Base-by-base conservation (phyloP, 352 stramenopile species). In the Phytophthora crassamura region DNA sequence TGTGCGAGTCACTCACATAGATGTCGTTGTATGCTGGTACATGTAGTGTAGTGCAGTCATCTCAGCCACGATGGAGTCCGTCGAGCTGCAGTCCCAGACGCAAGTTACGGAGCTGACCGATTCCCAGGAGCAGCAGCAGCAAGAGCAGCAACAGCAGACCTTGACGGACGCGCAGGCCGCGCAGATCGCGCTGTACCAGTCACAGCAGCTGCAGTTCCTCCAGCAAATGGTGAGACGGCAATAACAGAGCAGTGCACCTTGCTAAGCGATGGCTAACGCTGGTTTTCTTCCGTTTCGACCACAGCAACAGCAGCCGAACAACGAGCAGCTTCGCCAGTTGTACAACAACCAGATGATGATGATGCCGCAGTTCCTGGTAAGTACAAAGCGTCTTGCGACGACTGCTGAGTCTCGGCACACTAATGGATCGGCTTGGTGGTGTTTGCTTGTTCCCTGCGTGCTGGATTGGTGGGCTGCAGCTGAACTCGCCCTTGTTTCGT, bases 331-430 rank as follows among this genome's bases (percentile, higher is more conserved):
- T 14, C 82, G 81, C 28, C 75, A 84, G 33, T 77, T 93, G 48
- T 93, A 91, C 72, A 84, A 74, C 54, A 80, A 64, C 64, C 77
- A 85, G 48, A 87, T 92, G 56, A 88, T 91, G 78, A 91, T 94
- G 76, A 87, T 92, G 60, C 85, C 85, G 38, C 85, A 82, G 52
- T 89, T 91, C 59, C 87, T 94, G 86, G 85, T 93, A 76, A 34
- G 72, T 58, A 15, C 18, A 50, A 32, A 32, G 36, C 32, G n/a
- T 61, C n/a, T 39, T 66, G 28, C 6, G 40, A 14, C 18, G 36
- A 38, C 42, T 32, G 14, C 45, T 47, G 36, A 34, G 43, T 53
- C 30, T 51, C 46, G 45, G 33, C 49, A 40, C 63, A 45, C 36
- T 64, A 54, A 54, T 61, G 35, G 41, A 45, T 60, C 14, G 55